Conservation (phyloP, 768 basidiomycete genomes). For the Dioszegia aurantiaca region DNA sequence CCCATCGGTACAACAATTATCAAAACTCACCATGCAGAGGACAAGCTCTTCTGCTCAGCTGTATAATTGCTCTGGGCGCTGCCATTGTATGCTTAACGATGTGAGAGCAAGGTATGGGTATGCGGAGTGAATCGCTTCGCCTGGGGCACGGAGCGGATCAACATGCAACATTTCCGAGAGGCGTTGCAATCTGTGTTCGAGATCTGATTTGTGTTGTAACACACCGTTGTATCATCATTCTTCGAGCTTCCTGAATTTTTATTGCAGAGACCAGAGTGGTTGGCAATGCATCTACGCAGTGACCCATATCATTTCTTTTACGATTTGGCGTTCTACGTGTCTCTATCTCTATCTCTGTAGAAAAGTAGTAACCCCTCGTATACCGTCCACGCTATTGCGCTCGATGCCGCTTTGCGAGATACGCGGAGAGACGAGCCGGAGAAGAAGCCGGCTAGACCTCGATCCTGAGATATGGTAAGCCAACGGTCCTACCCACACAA, state of each 20-base stretch:
- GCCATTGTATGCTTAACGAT: not conserved
- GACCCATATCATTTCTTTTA: not conserved
- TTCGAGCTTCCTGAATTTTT: no score
- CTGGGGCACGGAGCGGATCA: slow-evolving; percentile 9
- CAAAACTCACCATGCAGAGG: slow-evolving; percentile 2
- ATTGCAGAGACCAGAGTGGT: not conserved
- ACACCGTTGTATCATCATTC: no score
- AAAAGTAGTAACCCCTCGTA: slow-evolving; percentile 61
- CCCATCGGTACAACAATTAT: not conserved
- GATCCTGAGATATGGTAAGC: slow-evolving; percentile 61
- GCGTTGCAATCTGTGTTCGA: not conserved
- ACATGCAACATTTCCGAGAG: not conserved
- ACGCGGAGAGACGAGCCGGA: slow-evolving; percentile 79
- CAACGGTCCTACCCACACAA: no score
- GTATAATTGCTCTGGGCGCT: slow-evolving; percentile 4
- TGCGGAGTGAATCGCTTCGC: not conserved
- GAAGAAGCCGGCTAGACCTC: slow-evolving; percentile 75
- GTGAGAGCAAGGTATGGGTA: not conserved
- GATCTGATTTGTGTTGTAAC: not conserved
- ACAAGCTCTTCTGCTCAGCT: slow-evolving; percentile 6
- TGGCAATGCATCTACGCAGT: not conserved
- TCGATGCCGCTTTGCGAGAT: slow-evolving; percentile 79
- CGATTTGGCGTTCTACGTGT: not conserved
- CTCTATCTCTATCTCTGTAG: slow-evolving; percentile 31
- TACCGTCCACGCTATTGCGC: slow-evolving; percentile 87